Evolutionary conservation across 2,329 filamentous ascomycete species (phyloP), one percentile per base, ranked within the genome.

Genomic region (Chrysosporium keratinophilum): DNA sequence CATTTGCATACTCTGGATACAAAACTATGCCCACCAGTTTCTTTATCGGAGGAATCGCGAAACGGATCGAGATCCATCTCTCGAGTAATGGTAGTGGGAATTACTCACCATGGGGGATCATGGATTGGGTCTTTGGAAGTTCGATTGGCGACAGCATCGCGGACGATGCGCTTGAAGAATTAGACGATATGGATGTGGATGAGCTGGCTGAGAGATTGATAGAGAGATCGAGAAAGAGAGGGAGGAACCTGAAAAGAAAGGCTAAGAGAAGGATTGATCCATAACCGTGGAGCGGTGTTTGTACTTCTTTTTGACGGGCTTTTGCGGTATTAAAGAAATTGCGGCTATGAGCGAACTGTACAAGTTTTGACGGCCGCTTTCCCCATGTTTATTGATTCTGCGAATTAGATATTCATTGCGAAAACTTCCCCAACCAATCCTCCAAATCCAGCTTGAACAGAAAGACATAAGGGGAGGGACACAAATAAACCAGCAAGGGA

Each of bases 1-100:
- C 78, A 0, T 80, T 82, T 58, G 74, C 78, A 1, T 80, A 78
- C 63, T 81, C 76, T 1, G 80, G 80, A 1, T 83, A 83, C 65
- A 76, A 74, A 1, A 68, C 77, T 1, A 68, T 82, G 52, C 79
- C 79, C 2, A 79, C 77, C 1, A 77, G 71, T 6, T 79, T 82
- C 59, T 73, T 83, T 60, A 65, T 83, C 6, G 70, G 73, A 2
- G 78, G 79, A 1, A 79, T 83, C 67, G 80, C 79, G 10, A 73
- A 78, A 31, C 70, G 79, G 5, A 74, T 70, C 0, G 79, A 83
- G 57, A 69, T 70, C 45, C 80, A 83, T 63, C 68, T 81, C 61
- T 62, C 76, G 41, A 72, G 67, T 37, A 63, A 68, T 53, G 76
- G 73, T 1, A 62, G 67, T 19, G 71, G 71, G 2, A 74, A 76